Evolutionary conservation across 1,284 basidiomycete species (phyloP).

Genomic region (Cryptococcus sp.): DNA sequence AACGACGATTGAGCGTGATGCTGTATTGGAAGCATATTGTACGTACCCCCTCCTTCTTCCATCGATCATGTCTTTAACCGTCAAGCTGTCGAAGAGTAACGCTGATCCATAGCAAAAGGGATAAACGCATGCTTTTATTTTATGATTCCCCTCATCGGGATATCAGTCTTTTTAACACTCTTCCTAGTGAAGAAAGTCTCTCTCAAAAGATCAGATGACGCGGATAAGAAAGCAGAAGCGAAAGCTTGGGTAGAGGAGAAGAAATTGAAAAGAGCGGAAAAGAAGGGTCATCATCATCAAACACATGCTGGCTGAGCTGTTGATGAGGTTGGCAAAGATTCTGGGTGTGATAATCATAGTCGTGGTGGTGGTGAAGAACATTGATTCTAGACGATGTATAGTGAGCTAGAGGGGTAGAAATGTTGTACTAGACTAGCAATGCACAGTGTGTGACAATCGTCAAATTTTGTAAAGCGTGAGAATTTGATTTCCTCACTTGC

Average conservation of each 20-base stretch:
- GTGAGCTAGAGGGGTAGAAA: too few relatives aligned
- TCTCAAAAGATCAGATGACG: constrained; percentile 40
- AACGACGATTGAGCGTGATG: constrained; percentile 9
- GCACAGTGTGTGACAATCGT: too few relatives aligned
- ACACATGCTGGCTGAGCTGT: too few relatives aligned
- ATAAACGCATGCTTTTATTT: constrained; percentile 39
- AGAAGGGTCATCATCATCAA: neutral
- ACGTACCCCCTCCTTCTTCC: constrained; percentile 6
- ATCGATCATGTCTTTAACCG: neutral
- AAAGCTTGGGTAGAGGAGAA: constrained; percentile 41
- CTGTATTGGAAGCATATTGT: constrained; percentile 36
- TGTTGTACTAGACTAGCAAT: too few relatives aligned
- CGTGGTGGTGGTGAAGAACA: constrained; percentile 15
- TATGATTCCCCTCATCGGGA: constrained; percentile 31
- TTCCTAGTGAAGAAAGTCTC: constrained; percentile 37
- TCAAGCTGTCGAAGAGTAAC: neutral
- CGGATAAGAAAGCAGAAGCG: constrained; percentile 36
- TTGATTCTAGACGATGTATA: too few relatives aligned
- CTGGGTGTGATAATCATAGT: constrained; percentile 10
- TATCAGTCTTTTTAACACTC: constrained; percentile 30
- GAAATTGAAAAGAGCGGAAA: constrained; percentile 12
- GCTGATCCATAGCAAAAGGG: constrained; percentile 27
- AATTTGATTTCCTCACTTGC: too few relatives aligned
- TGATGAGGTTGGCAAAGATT: neutral
- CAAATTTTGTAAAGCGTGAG: too few relatives aligned